Evolutionary conservation across 495 filamentous ascomycete genomes (phyloP).

Genomic region (Neurospora sp.): DNA sequence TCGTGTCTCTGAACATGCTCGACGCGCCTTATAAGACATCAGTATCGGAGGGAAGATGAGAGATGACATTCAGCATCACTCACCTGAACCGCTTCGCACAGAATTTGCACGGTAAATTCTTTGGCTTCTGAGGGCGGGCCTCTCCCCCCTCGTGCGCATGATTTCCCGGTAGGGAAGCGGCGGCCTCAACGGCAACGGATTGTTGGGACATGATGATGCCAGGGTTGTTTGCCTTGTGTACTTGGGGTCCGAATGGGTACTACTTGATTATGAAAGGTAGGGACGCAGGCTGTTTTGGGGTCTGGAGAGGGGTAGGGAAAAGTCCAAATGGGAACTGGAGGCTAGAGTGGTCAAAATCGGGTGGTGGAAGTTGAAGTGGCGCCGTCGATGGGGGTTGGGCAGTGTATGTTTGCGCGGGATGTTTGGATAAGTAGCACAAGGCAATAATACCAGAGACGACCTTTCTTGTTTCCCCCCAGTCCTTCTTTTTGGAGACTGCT

Average conservation of each 20-base stretch:
- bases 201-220: slow-evolving; percentile 38
- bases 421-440: slow-evolving; percentile 1
- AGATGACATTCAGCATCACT: slow-evolving; percentile 8
- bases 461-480: slow-evolving; percentile 8
- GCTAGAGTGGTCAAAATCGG: slow-evolving; percentile 6
- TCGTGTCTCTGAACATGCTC: slow-evolving; percentile 53
- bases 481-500: neutral
- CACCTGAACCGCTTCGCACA: slow-evolving; percentile 47
- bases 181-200: slow-evolving; percentile 40
- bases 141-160: slow-evolving; percentile 38
- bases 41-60: slow-evolving; percentile 21
- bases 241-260: slow-evolving; percentile 31
- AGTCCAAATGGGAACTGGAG: slow-evolving; percentile 8
- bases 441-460: slow-evolving; percentile 14
- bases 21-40: slow-evolving; percentile 39
- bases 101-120: slow-evolving; percentile 45
- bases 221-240: slow-evolving; percentile 14
- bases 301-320: slow-evolving; percentile 12
- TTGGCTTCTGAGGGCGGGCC: slow-evolving; percentile 41
- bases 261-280: slow-evolving; percentile 22
- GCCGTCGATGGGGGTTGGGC: slow-evolving; percentile 13
- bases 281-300: neutral
- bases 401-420: slow-evolving; percentile 7
- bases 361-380: slow-evolving; percentile 5
- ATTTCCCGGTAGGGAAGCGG: slow-evolving; percentile 22